These are phyloP conservation scores for Mycena crocata DNA, from an alignment of 768 basidiomycete genomes.

Conservation along the genomic window DNA sequence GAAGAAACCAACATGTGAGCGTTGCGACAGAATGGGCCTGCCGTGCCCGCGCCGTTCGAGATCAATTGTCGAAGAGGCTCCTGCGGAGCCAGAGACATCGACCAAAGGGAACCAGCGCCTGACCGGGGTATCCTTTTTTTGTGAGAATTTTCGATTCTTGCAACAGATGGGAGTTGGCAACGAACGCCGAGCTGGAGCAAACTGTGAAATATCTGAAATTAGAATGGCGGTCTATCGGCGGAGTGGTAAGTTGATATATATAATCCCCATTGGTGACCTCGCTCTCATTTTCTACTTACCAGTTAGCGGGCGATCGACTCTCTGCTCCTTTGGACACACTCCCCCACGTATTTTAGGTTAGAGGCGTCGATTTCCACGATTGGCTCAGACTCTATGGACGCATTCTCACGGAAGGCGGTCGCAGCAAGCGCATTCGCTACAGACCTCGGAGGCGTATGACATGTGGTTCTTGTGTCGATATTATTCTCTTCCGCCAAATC, in stretches of 20 bases:
- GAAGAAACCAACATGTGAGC: too few relatives aligned
- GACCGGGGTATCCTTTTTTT: too few relatives aligned
- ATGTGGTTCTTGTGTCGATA: constrained; percentile 6
- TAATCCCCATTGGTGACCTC: neutral
- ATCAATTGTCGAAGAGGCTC: too few relatives aligned
- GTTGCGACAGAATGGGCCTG: too few relatives aligned
- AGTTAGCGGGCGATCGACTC: neutral
- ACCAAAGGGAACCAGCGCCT: too few relatives aligned
- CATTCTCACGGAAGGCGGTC: neutral
- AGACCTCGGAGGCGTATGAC: neutral
- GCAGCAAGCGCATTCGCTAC: constrained; percentile 7
- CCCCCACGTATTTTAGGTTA: neutral
- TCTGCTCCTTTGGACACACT: neutral
- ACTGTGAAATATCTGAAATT: constrained; percentile 4
- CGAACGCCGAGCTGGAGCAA: neutral
- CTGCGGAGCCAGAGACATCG: too few relatives aligned
- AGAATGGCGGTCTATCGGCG: constrained; percentile 4
- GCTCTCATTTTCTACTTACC: too few relatives aligned
- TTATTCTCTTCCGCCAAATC: neutral
- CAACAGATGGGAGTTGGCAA: too few relatives aligned
- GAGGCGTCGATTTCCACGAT: neutral
- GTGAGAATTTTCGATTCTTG: too few relatives aligned
- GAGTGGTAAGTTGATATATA: neutral
- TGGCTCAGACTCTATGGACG: neutral
- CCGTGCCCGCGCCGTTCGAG: too few relatives aligned